phyloP scores from a whole-genome alignment of 106 monocot species.

The Triglochin maritima region DNA sequence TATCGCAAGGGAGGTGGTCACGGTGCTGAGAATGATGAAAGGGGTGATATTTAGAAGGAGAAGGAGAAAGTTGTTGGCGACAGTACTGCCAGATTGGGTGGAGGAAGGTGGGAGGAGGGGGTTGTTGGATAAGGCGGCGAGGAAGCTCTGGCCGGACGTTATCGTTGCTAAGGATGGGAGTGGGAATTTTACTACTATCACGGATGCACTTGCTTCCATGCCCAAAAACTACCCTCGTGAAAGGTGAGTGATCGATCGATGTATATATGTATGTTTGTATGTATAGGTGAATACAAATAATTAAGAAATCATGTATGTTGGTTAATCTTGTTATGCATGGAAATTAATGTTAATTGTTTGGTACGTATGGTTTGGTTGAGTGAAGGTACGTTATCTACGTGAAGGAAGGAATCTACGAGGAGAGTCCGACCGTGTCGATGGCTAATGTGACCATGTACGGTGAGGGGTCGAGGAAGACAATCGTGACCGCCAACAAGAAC shows the following conservation, averaged over 20 bases:
- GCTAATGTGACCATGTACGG: constrained; percentile 58
- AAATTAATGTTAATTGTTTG: too few species aligned
- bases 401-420: constrained; percentile 61
- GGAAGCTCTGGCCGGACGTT: constrained; percentile 32
- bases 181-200: constrained; percentile 54
- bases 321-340: too few species aligned
- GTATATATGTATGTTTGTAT: too few species aligned
- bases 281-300: constrained; percentile 6
- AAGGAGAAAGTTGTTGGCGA: constrained; percentile 18
- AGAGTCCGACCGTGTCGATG: constrained; percentile 36
- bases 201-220: constrained; percentile 32
- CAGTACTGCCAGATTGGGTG: constrained; percentile 42
- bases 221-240: constrained; percentile 14
- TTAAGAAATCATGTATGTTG: not conserved
- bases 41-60: constrained; percentile 9
- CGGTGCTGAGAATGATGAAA: constrained; percentile 18
- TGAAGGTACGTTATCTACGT: constrained; percentile 56
- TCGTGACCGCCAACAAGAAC: constrained; percentile 57
- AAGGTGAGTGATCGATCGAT: too few species aligned
- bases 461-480: constrained; percentile 53
- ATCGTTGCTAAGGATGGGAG: constrained; percentile 68
- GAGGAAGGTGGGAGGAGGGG: constrained; percentile 25
- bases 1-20: constrained; percentile 29
- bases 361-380: not conserved
- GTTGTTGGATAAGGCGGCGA: constrained; percentile 14